A percentile compares a stretch with the other conserved stretches of the same genome.
Conservation (phyloP, 441 rosid species). For the Bruguiera hainesii region DNA sequence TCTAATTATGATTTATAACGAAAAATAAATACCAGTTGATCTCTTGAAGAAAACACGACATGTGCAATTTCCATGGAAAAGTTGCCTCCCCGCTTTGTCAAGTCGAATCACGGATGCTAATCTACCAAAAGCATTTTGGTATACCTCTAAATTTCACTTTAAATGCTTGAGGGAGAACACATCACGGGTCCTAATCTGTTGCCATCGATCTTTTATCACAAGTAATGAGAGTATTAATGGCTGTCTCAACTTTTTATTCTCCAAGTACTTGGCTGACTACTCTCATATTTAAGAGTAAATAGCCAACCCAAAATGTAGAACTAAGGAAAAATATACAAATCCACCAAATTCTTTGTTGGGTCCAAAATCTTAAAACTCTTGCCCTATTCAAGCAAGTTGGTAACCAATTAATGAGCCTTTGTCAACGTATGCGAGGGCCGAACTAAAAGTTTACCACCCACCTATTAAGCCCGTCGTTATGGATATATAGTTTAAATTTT, state of each 20-base stretch:
- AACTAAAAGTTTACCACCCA: too few species aligned
- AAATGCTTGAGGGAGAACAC: neutral
- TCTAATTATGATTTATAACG: neutral
- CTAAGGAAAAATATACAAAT: too few species aligned
- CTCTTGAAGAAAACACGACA: neutral
- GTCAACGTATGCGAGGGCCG: too few species aligned
- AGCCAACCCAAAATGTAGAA: too few species aligned
- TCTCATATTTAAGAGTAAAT: neutral
- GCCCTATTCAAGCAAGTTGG: too few species aligned
- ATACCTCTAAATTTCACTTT: neutral
- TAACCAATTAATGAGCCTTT: too few species aligned
- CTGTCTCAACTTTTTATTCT: neutral
- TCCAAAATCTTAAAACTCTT: too few species aligned
- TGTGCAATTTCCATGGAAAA: neutral
- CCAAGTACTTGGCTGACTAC: neutral
- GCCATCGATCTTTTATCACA: neutral
- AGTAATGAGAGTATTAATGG: neutral
- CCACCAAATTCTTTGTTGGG: too few species aligned
- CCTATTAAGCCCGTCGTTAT: too few species aligned
- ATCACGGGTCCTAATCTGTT: neutral
- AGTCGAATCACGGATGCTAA: too few species aligned
- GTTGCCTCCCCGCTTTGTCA: neutral
- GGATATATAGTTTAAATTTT: too few species aligned
- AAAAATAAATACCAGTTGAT: neutral
- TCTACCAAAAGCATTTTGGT: too few species aligned